Evolutionary conservation across 1,284 basidiomycete genomes (phyloP), one percentile per base, ranked within the genome.

Genomic region (Tetrapyrgos nigripes): DNA sequence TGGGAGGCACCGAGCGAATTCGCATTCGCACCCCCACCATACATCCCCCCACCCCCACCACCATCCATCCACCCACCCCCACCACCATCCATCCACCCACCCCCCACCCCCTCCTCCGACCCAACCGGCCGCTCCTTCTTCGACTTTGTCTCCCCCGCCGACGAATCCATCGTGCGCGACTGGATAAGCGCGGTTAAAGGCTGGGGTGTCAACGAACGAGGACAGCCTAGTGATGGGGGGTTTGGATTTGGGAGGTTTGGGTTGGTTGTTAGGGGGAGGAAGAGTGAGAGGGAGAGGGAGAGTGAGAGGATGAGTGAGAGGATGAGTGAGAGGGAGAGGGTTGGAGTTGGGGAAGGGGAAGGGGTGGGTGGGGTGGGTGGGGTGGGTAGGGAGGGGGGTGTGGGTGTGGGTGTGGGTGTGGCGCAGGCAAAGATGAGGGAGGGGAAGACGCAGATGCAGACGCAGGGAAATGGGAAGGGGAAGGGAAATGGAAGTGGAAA

Each of bases 121-220:
- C 70, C 31, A 19, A 48, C 35, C 35, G 82, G 82, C 14, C 81
- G 88, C n/a, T 81, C 79, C 59, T 90, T 92, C 73, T 92, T 84
- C 65, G 90, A 92, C 66, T 91, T 90, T 68, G 87, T 92, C 6
- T 68, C 78, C 17, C 74, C 73, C 64, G 78, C 79, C 63, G 87
- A 89, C 64, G 89, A 91, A 72, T 74, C 73, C 13, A 77, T 81
- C 50, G 88, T 92, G 21, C 79, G 83, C 19, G 81, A 78, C 57
- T 92, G 89, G 87, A 86, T 92, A 57, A 84, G 86, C 60, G 81
- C 83, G 53, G 83, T 91, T 64, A 92, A 92, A 69, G 80, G 83
- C 2, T 92, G 89, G 87, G 90, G 89, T 19, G 89, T 91, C 49
- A 91, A 91, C 62, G 90, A 91, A 69, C 81, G 84, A 6, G 91